Percentiles rank a stretch among this genome's conserved stretches.
phyloP scores from a whole-genome alignment of 2,329 filamentous ascomycete genomes.

The Tolypocladium tundrense region DNA sequence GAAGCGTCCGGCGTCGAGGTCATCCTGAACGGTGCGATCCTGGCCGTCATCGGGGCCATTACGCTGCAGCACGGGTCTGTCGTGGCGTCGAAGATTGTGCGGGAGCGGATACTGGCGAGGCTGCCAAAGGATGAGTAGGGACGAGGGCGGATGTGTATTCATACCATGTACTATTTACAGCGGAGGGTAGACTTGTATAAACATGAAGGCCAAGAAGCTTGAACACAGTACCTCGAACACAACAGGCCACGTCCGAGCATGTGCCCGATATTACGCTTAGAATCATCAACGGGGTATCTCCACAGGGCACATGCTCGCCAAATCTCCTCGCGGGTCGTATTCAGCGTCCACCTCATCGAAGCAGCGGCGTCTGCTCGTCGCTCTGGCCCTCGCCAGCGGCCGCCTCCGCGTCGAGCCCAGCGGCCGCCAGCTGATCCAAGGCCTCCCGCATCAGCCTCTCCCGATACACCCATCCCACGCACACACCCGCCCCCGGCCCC shows the following conservation, averaged over 20 bases:
- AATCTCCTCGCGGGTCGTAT: neutral
- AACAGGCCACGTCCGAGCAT: neutral
- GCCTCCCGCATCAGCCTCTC: slow-evolving; percentile 22
- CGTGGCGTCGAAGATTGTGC: slow-evolving; percentile 62
- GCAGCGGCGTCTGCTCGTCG: slow-evolving; percentile 24
- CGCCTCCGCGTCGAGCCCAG: slow-evolving; percentile 6
- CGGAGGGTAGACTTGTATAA: slow-evolving; percentile 9
- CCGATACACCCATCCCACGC: slow-evolving; percentile 28
- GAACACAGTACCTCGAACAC: neutral
- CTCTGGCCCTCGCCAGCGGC: neutral
- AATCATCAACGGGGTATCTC: neutral
- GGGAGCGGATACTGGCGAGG: slow-evolving; percentile 59
- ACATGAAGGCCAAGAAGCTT: neutral
- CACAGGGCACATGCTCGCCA: neutral
- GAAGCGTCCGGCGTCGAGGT: slow-evolving; percentile 61
- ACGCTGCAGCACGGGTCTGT: slow-evolving; percentile 79
- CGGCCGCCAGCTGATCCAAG: slow-evolving; percentile 6
- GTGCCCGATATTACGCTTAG: neutral
- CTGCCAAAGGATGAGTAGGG: slow-evolving; percentile 10
- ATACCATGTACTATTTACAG: slow-evolving; percentile 14
- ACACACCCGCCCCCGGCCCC: slow-evolving; percentile 28
- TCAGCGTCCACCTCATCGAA: slow-evolving; percentile 10
- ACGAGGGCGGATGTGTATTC: neutral
- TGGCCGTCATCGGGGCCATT: slow-evolving; percentile 80
- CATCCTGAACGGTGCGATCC: slow-evolving; percentile 67